Conservation (phyloP, 2,329 filamentous ascomycete species). For the Neonectria sp. region DNA sequence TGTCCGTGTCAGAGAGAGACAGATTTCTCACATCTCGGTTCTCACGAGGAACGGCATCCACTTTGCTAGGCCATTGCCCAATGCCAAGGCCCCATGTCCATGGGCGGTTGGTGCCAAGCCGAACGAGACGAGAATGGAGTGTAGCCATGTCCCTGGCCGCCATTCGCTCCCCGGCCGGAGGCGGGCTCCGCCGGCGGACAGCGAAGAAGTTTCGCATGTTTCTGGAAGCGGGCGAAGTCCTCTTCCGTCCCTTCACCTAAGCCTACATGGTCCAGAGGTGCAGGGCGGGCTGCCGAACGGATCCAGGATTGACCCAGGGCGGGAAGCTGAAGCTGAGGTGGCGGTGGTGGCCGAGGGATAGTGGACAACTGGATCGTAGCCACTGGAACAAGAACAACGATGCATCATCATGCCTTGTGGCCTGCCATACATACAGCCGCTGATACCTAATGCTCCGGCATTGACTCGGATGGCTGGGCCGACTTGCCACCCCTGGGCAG, state of each 20-base stretch:
- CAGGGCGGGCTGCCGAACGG: slow-evolving; percentile 8
- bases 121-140: no score
- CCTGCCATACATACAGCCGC: not conserved
- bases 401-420: no score
- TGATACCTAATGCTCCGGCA: not conserved
- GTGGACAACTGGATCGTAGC: not conserved
- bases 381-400: not conserved
- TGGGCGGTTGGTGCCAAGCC: not conserved
- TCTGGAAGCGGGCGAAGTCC: slow-evolving; percentile 23
- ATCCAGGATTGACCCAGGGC: slow-evolving; percentile 14
- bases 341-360: slow-evolving; percentile 3
- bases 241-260: not conserved
- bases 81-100: slow-evolving; percentile 1
- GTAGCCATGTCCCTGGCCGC: not conserved
- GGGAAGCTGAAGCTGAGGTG: not conserved
- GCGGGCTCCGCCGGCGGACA: slow-evolving; percentile 7
- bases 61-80: slow-evolving; percentile 9
- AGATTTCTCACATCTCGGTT: slow-evolving; percentile 2
- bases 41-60: slow-evolving; percentile 29
- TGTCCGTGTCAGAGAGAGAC: not conserved
- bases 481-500: slow-evolving; percentile 6
- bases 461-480: slow-evolving; percentile 11
- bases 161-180: slow-evolving; percentile 9
- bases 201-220: slow-evolving; percentile 25
- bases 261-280: slow-evolving; percentile 12